phyloP scores from a whole-genome alignment of 306 rosid genomes.

The Abrus pulchellus region DNA sequence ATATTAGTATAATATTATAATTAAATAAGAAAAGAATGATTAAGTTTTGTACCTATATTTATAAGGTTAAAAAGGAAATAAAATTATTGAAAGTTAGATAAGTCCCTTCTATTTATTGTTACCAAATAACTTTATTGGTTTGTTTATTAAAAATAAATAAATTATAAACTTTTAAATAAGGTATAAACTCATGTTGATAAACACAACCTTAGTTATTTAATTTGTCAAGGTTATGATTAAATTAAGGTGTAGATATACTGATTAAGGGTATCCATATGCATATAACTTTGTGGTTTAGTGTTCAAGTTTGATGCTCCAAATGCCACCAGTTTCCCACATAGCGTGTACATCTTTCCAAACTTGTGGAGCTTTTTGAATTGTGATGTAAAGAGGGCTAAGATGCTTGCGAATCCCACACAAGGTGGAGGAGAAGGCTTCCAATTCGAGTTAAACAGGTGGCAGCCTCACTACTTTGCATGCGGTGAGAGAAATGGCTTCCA shows the following conservation, averaged over 20 bases:
- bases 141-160: no score
- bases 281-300: conserved; percentile 53
- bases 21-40: no score
- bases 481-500: conserved; percentile 69
- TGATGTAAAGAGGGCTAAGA: conserved; percentile 58
- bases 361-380: conserved; percentile 61
- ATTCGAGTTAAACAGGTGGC: conserved; percentile 60
- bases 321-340: conserved; percentile 57
- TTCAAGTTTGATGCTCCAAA: conserved; percentile 80
- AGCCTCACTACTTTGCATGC: conserved; percentile 72
- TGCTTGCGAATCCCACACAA: conserved; percentile 56
- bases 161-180: no score
- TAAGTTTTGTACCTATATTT: no score
- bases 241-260: background rate
- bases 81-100: no score
- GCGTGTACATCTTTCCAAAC: conserved; percentile 62
- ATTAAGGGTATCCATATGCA: background rate
- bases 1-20: no score
- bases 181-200: no score
- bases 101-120: no score
- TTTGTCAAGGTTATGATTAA: background rate
- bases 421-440: conserved; percentile 69
- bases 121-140: no score
- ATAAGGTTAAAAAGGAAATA: no score
- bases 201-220: background rate